These are phyloP conservation scores for Falciphora oryzae DNA, from an alignment of 2,329 filamentous ascomycete genomes.

Conservation along the genomic window DNA sequence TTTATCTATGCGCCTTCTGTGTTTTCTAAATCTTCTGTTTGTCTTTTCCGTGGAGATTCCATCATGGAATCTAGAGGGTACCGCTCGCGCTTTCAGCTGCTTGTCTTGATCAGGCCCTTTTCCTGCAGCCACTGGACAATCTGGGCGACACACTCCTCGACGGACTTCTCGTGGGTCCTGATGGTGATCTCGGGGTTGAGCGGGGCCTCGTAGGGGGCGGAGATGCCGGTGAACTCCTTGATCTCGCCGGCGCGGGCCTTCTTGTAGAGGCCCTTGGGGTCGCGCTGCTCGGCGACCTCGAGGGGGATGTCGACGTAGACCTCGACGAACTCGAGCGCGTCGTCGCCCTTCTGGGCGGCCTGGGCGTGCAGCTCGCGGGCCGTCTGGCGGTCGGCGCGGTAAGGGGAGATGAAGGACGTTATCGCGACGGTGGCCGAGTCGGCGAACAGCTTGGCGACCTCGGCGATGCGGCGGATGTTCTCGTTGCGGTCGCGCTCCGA, in stretches of 20 bases:
- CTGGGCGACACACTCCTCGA: conserved; percentile 82
- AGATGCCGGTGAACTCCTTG: conserved; percentile 95
- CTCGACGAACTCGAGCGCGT: conserved; percentile 82
- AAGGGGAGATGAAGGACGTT: conserved; percentile 95
- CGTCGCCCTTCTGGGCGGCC: conserved; percentile 49
- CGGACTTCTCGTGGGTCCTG: conserved; percentile 70
- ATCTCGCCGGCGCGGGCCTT: conserved; percentile 91
- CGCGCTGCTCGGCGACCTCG: conserved; percentile 86
- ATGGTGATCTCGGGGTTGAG: conserved; percentile 82
- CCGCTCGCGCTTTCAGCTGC: not conserved
- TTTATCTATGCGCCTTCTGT: not conserved
- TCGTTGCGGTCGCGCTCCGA: conserved; percentile 89
- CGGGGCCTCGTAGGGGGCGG: conserved; percentile 90
- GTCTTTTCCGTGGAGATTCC: no score
- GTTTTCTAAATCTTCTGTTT: not conserved
- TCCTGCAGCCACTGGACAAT: conserved; percentile 75
- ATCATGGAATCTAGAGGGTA: not conserved
- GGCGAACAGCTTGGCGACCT: conserved; percentile 95
- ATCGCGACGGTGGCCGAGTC: conserved; percentile 84
- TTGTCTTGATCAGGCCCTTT: conserved; percentile 45
- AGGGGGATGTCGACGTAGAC: conserved; percentile 89
- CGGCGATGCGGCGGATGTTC: conserved; percentile 94
- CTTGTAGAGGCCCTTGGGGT: conserved; percentile 97
- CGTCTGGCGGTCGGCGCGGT: conserved; percentile 76
- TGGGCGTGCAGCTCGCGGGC: conserved; percentile 75